Percentiles rank a stretch among this genome's conserved stretches.
phyloP scores from a whole-genome alignment of 768 basidiomycete species.

The Mycena pura region DNA sequence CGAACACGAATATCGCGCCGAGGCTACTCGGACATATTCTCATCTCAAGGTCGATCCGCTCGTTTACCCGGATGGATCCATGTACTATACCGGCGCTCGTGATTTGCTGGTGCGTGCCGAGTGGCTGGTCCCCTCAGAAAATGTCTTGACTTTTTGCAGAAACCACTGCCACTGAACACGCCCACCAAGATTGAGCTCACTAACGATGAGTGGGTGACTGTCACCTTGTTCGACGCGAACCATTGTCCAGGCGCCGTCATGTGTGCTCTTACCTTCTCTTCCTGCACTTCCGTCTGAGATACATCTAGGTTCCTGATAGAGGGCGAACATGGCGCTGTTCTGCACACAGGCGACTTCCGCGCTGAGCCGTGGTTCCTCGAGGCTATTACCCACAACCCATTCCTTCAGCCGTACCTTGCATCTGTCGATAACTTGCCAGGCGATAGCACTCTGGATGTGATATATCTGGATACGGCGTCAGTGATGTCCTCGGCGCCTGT shows the following conservation, averaged over 20 bases:
- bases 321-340: constrained; percentile 68
- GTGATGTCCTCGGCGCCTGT: constrained; percentile 58
- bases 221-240: constrained; percentile 90
- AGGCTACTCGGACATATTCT: constrained; percentile 63
- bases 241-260: constrained; percentile 96
- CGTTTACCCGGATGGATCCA: constrained; percentile 51
- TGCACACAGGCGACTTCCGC: constrained; percentile 94
- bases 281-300: background rate
- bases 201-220: constrained; percentile 61
- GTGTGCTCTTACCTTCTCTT: constrained; percentile 48
- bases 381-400: constrained; percentile 69
- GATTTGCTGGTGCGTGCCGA: constrained; percentile 67
- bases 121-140: background rate
- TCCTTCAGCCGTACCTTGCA: constrained; percentile 74
- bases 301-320: constrained; percentile 83
- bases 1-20: constrained; percentile 55
- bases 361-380: constrained; percentile 85
- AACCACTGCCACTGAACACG: constrained; percentile 62
- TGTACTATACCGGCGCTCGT: constrained; percentile 58
- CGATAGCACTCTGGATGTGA: constrained; percentile 64
- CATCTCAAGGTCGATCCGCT: constrained; percentile 70
- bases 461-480: constrained; percentile 85
- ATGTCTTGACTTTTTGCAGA: constrained; percentile 44
- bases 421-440: constrained; percentile 25
- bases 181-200: constrained; percentile 69